A percentile compares a stretch with the other conserved stretches of the same genome.
phyloP scores from a whole-genome alignment of 306 rosid genomes.

The Luffa acutangula region DNA sequence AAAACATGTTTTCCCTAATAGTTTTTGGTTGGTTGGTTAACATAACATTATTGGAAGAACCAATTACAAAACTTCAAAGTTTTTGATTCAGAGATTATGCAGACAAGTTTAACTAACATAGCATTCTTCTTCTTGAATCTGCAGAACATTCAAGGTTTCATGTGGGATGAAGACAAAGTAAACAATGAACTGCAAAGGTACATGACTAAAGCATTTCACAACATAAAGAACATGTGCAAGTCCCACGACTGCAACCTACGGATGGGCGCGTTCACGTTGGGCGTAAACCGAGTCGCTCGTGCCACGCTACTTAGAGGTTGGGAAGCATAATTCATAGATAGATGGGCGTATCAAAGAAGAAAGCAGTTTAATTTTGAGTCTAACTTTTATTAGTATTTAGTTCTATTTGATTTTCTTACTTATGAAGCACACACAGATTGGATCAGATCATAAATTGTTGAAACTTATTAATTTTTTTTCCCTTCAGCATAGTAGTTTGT shows the following conservation, averaged over 20 bases:
- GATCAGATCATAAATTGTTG: neutral
- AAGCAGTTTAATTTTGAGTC: neutral
- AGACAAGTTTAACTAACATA: neutral
- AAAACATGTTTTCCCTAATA: neutral
- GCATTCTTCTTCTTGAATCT: neutral
- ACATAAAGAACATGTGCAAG: conserved; percentile 54
- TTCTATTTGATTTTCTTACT: neutral
- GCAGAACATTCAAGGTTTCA: conserved; percentile 56
- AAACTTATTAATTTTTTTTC: neutral
- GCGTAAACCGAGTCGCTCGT: conserved; percentile 46
- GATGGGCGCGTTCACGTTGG: conserved; percentile 57
- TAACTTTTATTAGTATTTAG: neutral
- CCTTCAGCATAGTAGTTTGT: neutral
- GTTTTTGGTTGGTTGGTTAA: neutral
- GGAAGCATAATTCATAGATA: conserved; percentile 28
- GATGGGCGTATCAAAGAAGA: neutral
- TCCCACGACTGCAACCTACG: conserved; percentile 44
- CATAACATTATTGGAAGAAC: neutral
- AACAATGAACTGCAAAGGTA: conserved; percentile 35
- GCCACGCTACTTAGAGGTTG: conserved; percentile 48
- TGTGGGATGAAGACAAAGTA: conserved; percentile 63
- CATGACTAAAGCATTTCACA: conserved; percentile 40
- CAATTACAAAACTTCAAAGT: neutral
- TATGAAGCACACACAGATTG: neutral
- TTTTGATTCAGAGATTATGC: neutral